phyloP scores from a whole-genome alignment of 805 yeast genomes.

The Wickerhamomyces mucosus region DNA sequence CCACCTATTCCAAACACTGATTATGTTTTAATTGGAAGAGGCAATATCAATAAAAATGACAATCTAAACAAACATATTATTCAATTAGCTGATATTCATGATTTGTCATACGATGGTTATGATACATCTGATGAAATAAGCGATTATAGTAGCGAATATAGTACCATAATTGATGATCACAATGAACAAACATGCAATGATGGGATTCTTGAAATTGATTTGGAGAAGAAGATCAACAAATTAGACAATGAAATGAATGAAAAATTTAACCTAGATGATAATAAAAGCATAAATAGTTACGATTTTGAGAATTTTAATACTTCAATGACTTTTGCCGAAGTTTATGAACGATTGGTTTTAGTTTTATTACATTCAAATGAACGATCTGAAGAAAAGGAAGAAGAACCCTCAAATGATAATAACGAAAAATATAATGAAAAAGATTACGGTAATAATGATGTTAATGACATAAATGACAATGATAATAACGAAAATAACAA shows the following conservation, averaged over 20 bases:
- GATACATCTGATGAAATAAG: conserved; percentile 6
- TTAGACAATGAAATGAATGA: not conserved
- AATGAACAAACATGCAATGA: too few relatives aligned
- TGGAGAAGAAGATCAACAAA: not conserved
- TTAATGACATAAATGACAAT: not conserved
- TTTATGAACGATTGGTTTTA: conserved; percentile 66
- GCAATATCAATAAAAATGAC: conserved; percentile 11
- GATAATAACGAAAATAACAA: not conserved
- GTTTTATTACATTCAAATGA: conserved; percentile 53
- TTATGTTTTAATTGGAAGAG: conserved; percentile 18
- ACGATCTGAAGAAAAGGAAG: not conserved
- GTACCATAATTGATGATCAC: too few relatives aligned
- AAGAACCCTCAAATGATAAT: not conserved
- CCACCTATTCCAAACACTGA: conserved; percentile 35
- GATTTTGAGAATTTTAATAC: conserved; percentile 11
- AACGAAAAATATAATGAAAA: not conserved
- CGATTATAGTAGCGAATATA: not conserved
- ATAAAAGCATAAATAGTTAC: conserved; percentile 12
- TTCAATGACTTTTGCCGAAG: conserved; percentile 47
- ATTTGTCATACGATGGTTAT: conserved; percentile 2
- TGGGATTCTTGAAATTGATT: too few relatives aligned
- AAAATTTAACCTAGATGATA: conserved; percentile 18
- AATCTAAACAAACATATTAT: conserved; percentile 14
- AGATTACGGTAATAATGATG: conserved; percentile 1
- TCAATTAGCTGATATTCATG: conserved; percentile 8